These are phyloP conservation scores for Brasilioporus rufonigricans DNA, from an alignment of 768 basidiomycete genomes.

Conservation along the genomic window DNA sequence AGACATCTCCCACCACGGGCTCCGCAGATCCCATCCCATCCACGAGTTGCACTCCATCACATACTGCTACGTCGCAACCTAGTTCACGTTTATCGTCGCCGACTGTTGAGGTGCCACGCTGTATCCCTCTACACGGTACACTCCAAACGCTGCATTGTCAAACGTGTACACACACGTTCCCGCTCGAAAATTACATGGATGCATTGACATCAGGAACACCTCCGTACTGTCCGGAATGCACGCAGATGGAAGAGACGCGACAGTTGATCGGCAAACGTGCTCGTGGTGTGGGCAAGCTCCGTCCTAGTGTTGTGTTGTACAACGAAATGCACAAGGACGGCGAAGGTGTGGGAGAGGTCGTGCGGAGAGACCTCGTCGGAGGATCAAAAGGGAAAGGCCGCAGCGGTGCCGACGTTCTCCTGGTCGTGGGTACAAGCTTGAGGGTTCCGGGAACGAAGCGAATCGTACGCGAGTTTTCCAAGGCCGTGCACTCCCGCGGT, in stretches of 20 bases:
- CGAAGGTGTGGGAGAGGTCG: slow-evolving; percentile 81
- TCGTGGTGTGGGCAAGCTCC: slow-evolving; percentile 73
- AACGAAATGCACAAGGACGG: slow-evolving; percentile 87
- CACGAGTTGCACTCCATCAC: slow-evolving; percentile 14
- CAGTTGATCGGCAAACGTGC: slow-evolving; percentile 75
- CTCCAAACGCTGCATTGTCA: slow-evolving; percentile 78
- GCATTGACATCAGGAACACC: slow-evolving; percentile 61
- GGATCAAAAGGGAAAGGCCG: slow-evolving; percentile 63
- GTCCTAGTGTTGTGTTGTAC: slow-evolving; percentile 88
- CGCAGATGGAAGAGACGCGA: slow-evolving; percentile 63
- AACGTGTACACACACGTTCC: slow-evolving; percentile 70
- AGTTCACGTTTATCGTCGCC: slow-evolving; percentile 48
- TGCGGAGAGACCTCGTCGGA: slow-evolving; percentile 78
- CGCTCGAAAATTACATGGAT: slow-evolving; percentile 59
- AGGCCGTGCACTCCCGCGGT: slow-evolving; percentile 62
- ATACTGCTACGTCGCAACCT: slow-evolving; percentile 18
- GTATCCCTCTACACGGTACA: slow-evolving; percentile 89
- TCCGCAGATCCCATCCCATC: slow-evolving; percentile 14
- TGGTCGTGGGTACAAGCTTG: slow-evolving; percentile 90
- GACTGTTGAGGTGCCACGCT: slow-evolving; percentile 63
- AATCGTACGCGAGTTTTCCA: slow-evolving; percentile 86
- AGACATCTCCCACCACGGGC: slow-evolving; percentile 24
- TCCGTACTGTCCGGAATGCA: slow-evolving; percentile 80
- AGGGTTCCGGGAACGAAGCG: slow-evolving; percentile 89
- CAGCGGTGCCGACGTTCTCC: slow-evolving; percentile 74